phyloP scores from a whole-genome alignment of 176 grass and related monocot genomes.

The Bolboschoenus planiculmis region DNA sequence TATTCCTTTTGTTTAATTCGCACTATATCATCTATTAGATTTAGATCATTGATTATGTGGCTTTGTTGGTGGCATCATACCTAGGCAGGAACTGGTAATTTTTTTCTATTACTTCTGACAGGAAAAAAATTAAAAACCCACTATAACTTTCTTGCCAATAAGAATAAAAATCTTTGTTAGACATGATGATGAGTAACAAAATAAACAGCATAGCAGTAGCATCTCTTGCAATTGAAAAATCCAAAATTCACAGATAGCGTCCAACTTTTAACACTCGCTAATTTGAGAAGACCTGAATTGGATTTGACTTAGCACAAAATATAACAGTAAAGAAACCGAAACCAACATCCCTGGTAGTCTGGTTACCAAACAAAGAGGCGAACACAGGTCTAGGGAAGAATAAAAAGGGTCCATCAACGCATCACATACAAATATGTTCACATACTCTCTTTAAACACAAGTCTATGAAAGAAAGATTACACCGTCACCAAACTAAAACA shows the following conservation, averaged over 20 bases:
- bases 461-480: slow-evolving; percentile 19
- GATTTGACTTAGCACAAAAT: neutral
- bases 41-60: neutral
- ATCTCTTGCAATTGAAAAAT: neutral
- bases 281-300: neutral
- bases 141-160: neutral
- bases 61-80: neutral
- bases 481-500: slow-evolving; percentile 13
- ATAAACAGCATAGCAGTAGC: neutral
- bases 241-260: neutral
- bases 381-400: too few species aligned
- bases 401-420: too few species aligned
- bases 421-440: slow-evolving; percentile 10
- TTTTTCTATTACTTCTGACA: neutral
- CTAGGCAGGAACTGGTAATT: neutral
- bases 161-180: neutral
- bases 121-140: too few species aligned
- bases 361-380: neutral
- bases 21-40: neutral
- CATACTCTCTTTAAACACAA: slow-evolving; percentile 3
- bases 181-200: neutral
- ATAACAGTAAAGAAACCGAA: neutral
- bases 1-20: neutral
- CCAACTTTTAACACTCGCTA: neutral
- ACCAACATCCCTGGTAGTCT: neutral